phyloP scores from a whole-genome alignment of 2,329 filamentous ascomycete genomes.

The Fusarium cicatricum region DNA sequence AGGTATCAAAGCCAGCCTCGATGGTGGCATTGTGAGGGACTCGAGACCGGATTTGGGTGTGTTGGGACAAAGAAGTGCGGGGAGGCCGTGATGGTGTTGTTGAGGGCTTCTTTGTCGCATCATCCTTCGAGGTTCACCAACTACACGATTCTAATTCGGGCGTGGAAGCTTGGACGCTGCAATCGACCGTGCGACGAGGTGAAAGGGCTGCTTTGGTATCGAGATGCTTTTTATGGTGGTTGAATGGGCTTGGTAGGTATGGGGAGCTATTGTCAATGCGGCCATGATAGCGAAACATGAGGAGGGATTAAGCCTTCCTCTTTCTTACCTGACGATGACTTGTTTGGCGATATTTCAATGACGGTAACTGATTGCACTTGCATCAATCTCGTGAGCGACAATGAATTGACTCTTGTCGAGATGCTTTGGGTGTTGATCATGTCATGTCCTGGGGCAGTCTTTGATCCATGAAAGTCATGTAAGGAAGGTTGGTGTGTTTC shows the following conservation, averaged over 20 bases:
- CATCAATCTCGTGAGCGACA: not conserved
- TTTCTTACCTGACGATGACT: not conserved
- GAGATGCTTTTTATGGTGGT: slow-evolving; percentile 8
- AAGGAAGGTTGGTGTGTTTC: too few species aligned
- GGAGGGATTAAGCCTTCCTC: not conserved
- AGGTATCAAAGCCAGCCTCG: slow-evolving; percentile 6
- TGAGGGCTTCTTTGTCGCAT: slow-evolving; percentile 31
- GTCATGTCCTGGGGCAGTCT: not conserved
- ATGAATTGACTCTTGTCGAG: slow-evolving; percentile 17
- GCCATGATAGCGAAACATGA: slow-evolving; percentile 10
- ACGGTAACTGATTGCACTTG: not conserved
- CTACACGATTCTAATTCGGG: slow-evolving; percentile 17
- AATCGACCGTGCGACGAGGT: slow-evolving; percentile 1
- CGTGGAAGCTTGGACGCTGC: not conserved
- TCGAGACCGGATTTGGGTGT: slow-evolving; percentile 16
- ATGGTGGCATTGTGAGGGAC: slow-evolving; percentile 21
- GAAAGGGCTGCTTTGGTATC: slow-evolving; percentile 26
- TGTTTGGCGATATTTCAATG: slow-evolving; percentile 25
- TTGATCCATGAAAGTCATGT: too few species aligned
- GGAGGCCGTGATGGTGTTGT: slow-evolving; percentile 14
- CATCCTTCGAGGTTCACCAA: not conserved
- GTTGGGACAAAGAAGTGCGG: slow-evolving; percentile 21
- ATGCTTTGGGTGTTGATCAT: slow-evolving; percentile 5
- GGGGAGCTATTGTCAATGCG: slow-evolving; percentile 27
- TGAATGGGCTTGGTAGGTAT: not conserved